A percentile compares a stretch with the other conserved stretches of the same genome.
phyloP scores from a whole-genome alignment of 129 eudicot species.

The Centaurea solstitialis region DNA sequence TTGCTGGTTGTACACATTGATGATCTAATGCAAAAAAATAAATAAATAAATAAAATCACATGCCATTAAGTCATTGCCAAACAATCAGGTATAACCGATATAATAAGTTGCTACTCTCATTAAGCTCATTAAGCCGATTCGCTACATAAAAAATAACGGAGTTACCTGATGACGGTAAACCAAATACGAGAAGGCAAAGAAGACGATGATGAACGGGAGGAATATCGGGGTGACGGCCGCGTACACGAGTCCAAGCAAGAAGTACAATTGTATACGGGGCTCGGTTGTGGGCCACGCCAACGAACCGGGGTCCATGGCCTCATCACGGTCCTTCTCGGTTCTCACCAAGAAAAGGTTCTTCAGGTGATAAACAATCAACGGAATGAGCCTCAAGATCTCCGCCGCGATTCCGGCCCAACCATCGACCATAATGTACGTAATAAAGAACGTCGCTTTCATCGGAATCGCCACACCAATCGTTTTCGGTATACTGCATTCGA shows the following conservation, averaged over 20 bases:
- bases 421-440: conserved; percentile 82
- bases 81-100: no score
- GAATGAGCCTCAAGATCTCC: conserved; percentile 72
- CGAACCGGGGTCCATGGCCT: conserved; percentile 93
- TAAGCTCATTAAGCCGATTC: not conserved
- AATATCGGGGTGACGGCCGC: conserved; percentile 77
- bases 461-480: conserved; percentile 86
- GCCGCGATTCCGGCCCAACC: conserved; percentile 97
- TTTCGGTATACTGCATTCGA: conserved; percentile 60
- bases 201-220: conserved; percentile 78
- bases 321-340: conserved; percentile 79
- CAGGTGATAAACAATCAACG: conserved; percentile 60
- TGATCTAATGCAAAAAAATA: conserved; percentile 49
- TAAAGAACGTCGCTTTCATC: conserved; percentile 90
- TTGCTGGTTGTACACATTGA: conserved; percentile 88
- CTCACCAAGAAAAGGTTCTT: conserved; percentile 84
- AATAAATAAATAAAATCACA: no score
- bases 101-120: not conserved
- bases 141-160: not conserved
- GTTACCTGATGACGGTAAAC: conserved; percentile 96
- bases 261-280: conserved; percentile 88
- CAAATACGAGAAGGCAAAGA: conserved; percentile 77
- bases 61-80: no score
- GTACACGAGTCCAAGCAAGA: conserved; percentile 83
- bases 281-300: conserved; percentile 59